phyloP scores from a whole-genome alignment of 2,329 filamentous ascomycete species.

The Stachybotrys echinatus region DNA sequence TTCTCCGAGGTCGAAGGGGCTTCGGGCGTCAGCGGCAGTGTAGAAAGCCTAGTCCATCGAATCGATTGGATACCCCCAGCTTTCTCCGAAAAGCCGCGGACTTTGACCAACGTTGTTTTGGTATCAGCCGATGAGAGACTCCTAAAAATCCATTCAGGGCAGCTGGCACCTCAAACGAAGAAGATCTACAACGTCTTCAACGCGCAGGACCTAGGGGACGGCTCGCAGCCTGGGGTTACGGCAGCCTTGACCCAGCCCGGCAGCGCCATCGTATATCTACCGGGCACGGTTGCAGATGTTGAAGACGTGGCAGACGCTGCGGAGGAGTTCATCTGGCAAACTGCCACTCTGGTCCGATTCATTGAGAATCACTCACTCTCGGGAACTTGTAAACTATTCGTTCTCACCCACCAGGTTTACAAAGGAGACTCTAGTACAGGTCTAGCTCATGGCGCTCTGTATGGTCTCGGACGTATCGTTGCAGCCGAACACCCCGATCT shows the following conservation, averaged over 20 bases:
- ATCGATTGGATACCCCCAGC: conserved; percentile 4
- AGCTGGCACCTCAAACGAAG: not conserved
- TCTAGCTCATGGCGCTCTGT: not conserved
- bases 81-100: conserved; percentile 4
- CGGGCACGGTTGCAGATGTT: not conserved
- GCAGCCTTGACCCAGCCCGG: not conserved
- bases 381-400: not conserved
- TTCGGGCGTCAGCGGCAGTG: conserved; percentile 1
- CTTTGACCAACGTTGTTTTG: not conserved
- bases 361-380: not conserved
- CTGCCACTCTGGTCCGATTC: not conserved
- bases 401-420: not conserved
- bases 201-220: not conserved
- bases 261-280: not conserved
- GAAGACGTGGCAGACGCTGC: not conserved
- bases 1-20: conserved; percentile 6
- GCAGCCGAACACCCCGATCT: not conserved
- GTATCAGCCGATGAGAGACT: not conserved
- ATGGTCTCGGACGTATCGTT: not conserved
- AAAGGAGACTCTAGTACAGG: not conserved
- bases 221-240: not conserved
- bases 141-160: not conserved
- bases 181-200: not conserved
- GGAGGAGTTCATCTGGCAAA: not conserved
- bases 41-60: conserved; percentile 7